Percentiles rank a stretch among this genome's conserved stretches.
Conservation (phyloP, 2,329 filamentous ascomycete species). For the Aspergillus nomiae region DNA sequence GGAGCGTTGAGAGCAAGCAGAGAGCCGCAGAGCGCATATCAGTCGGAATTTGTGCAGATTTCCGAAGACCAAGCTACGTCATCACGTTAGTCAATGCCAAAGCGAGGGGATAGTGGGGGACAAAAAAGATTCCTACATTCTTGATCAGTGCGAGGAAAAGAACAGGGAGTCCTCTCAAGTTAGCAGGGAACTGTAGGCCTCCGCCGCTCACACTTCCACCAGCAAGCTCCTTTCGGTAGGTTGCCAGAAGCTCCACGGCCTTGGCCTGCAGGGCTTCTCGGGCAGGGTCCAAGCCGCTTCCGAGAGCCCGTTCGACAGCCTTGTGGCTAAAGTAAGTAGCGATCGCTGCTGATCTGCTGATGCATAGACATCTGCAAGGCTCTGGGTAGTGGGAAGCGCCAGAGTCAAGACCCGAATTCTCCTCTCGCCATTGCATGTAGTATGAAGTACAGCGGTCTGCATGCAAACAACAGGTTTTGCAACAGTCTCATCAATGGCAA, state of each 20-base stretch:
- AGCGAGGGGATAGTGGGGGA: constrained; percentile 14
- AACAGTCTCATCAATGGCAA: constrained; percentile 93
- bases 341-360: constrained; percentile 94
- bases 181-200: constrained; percentile 90
- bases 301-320: constrained; percentile 86
- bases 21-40: constrained; percentile 92
- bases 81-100: constrained; percentile 25
- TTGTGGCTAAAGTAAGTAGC: constrained; percentile 96
- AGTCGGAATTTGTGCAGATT: constrained; percentile 89
- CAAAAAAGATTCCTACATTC: constrained; percentile 63
- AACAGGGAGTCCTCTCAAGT: constrained; percentile 82
- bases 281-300: constrained; percentile 84
- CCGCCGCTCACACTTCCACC: constrained; percentile 92
- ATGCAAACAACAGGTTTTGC: constrained; percentile 89
- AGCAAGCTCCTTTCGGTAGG: constrained; percentile 94
- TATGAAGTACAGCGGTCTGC: constrained; percentile 93
- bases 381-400: constrained; percentile 88
- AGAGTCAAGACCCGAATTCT: constrained; percentile 93
- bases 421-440: constrained; percentile 95
- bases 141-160: constrained; percentile 95
- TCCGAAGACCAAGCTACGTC: constrained; percentile 71
- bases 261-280: constrained; percentile 89
- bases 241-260: constrained; percentile 87
- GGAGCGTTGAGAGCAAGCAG: constrained; percentile 90
- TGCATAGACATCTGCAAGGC: constrained; percentile 86